Conservation (phyloP, 108 stramenopile genomes). For the Cyclotella kingstonii region DNA sequence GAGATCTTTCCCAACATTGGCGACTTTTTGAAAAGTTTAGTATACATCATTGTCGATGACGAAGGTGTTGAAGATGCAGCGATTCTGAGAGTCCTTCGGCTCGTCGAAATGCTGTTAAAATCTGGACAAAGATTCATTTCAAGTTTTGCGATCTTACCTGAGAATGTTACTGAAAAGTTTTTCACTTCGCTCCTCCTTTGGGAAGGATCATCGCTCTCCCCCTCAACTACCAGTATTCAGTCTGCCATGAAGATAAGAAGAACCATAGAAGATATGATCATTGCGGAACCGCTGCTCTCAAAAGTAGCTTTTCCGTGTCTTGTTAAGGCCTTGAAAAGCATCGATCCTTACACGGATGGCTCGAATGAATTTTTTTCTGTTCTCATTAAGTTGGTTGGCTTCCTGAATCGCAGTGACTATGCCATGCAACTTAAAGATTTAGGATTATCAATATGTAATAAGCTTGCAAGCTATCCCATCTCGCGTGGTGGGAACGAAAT, state of each 20-base stretch:
- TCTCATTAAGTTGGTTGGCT: constrained; percentile 63
- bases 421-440: constrained; percentile 51
- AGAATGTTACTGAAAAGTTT: constrained; percentile 68
- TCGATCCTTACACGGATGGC: constrained; percentile 62
- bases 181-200: constrained; percentile 71
- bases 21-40: constrained; percentile 70
- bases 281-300: constrained; percentile 62
- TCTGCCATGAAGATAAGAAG: constrained; percentile 63
- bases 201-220: constrained; percentile 54
- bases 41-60: constrained; percentile 74
- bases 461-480: constrained; percentile 69
- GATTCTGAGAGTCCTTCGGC: constrained; percentile 69
- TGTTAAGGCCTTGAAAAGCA: constrained; percentile 56
- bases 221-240: constrained; percentile 27
- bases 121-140: constrained; percentile 49
- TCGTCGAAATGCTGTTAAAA: constrained; percentile 66
- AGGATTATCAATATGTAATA: constrained; percentile 77
- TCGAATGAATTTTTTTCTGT: constrained; percentile 80
- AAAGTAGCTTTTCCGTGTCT: constrained; percentile 76
- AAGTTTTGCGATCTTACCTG: constrained; percentile 63
- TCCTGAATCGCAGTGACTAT: constrained; percentile 10
- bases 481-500: constrained; percentile 51
- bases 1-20: constrained; percentile 55
- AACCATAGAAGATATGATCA: constrained; percentile 68
- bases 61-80: constrained; percentile 68